Base-by-base conservation (phyloP, 257 asterid species). In the Coffea canephora region DNA sequence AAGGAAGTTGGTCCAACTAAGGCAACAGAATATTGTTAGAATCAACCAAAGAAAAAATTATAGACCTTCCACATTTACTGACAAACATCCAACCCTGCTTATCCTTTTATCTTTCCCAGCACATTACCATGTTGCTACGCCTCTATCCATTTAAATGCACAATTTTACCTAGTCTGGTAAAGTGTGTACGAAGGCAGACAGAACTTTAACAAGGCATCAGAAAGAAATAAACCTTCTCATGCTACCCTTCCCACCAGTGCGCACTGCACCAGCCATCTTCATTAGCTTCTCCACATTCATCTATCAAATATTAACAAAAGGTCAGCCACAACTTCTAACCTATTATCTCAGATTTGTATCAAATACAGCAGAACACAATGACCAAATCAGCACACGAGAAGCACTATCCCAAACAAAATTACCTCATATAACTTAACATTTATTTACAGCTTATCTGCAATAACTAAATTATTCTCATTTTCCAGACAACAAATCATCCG, bases 241-340 rank as follows among this genome's bases (percentile, higher is more conserved):
- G 74, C 89, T 91, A 75, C 97, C 97, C 87, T 91, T 91, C 21
- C 97, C 97, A 78, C 94, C 94, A 8, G 94, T 91, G 69, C 96
- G 91, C 65, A 90, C 94, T 1, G 94, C 88, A 80, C 93, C 92
- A 3, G 97, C 94, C 97, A 91, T 91, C 88, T 90, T 91, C 89
- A 55, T 88, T 71, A 91, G 87, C 87, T 91, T 90, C 85, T 91
- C 94, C 82, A 89, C 94, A 89, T 91, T 90, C 96, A 91, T 91
- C 96, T 91, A 83, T 21, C 62, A 80, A 55, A 61, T 64, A 19
- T 13, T 15, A 16, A 45, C 18, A 27, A 46, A 36, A 69, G 6
- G 73, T 76, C 61, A 76, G 13, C 46, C 73, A 65, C 19, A 46
- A 23, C 65, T 27, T 43, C 27, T 45, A 16, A 10, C 54, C 6